phyloP scores from a whole-genome alignment of 306 rosid genomes.

The Quercus cerris region DNA sequence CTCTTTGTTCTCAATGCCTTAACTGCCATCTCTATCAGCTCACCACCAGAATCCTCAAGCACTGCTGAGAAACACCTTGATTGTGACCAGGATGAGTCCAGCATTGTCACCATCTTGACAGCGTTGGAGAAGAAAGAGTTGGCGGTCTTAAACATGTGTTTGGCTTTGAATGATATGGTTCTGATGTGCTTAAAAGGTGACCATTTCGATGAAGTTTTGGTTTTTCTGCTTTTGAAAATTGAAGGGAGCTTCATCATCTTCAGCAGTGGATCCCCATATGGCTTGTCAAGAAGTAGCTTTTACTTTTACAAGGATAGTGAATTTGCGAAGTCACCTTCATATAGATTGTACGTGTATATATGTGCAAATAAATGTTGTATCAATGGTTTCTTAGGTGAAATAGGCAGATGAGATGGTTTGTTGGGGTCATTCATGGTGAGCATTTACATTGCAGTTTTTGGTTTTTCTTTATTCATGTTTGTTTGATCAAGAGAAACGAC shows the following conservation, averaged over 20 bases:
- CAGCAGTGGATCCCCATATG: background rate
- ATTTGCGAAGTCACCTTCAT: background rate
- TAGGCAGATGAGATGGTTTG: background rate
- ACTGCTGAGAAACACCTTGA: background rate
- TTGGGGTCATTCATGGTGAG: background rate
- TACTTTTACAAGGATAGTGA: background rate
- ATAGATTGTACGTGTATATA: background rate
- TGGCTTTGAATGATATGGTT: background rate
- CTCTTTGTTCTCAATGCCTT: slow-evolving; percentile 3
- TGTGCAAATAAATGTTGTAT: background rate
- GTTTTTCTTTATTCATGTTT: background rate
- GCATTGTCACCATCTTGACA: background rate
- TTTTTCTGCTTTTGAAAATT: background rate
- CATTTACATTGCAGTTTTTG: background rate
- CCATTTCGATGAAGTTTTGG: background rate
- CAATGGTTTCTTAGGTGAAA: background rate
- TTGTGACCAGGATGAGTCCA: background rate
- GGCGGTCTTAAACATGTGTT: background rate
- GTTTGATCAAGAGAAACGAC: too few species aligned
- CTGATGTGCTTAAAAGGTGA: background rate
- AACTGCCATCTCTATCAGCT: background rate
- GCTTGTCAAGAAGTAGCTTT: background rate
- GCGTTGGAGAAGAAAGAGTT: background rate
- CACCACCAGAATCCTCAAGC: background rate
- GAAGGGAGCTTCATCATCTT: background rate